These are phyloP conservation scores for Cryptococcus sp. DNA, from an alignment of 1,284 basidiomycete genomes.

Conservation along the genomic window DNA sequence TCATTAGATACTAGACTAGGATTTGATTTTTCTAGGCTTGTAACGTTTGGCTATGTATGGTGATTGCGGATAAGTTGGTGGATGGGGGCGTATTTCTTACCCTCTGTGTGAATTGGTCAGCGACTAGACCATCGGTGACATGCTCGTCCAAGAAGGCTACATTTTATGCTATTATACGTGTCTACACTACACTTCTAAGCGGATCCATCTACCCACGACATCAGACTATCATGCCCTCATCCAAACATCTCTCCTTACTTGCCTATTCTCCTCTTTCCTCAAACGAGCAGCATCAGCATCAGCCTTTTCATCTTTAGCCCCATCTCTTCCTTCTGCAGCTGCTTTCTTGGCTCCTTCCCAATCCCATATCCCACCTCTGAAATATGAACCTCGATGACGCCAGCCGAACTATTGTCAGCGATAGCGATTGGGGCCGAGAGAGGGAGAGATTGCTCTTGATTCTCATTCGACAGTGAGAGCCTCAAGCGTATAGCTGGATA, in stretches of 20 bases:
- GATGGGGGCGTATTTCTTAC: background rate
- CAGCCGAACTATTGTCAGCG: conserved; percentile 33
- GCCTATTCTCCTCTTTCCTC: conserved; percentile 17
- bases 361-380: conserved; percentile 34
- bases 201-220: too few relatives aligned
- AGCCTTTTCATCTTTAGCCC: conserved; percentile 31
- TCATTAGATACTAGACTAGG: conserved; percentile 49
- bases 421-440: background rate
- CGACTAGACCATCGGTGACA: too few relatives aligned
- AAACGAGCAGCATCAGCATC: conserved; percentile 24
- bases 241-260: conserved; percentile 27
- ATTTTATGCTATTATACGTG: too few relatives aligned
- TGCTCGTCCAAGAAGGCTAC: too few relatives aligned
- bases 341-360: conserved; percentile 27
- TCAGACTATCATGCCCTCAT: conserved; percentile 8
- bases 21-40: too few relatives aligned
- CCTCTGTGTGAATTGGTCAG: too few relatives aligned
- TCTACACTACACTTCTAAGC: too few relatives aligned
- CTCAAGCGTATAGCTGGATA: too few relatives aligned
- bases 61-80: background rate
- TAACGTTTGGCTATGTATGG: conserved; percentile 5
- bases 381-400: conserved; percentile 40
- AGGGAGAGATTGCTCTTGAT: too few relatives aligned
- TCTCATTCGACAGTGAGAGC: too few relatives aligned
- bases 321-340: conserved; percentile 31